These are phyloP conservation scores for Colletotrichum gigasporum DNA, from an alignment of 2,329 filamentous ascomycete genomes.

Conservation along the genomic window DNA sequence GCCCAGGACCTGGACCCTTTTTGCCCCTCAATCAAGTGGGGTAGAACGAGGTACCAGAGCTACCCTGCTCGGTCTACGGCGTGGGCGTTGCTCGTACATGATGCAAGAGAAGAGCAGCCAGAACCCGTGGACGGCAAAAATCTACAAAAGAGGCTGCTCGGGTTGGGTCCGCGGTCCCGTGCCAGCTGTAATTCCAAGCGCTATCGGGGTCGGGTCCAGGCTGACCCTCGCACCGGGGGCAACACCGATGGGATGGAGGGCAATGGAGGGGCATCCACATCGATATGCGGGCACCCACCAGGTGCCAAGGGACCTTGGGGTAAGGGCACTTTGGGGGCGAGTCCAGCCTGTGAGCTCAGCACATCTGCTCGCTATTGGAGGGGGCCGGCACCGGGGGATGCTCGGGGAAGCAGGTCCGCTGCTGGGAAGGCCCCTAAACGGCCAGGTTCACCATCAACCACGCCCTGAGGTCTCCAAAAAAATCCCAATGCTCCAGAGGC, in stretches of 20 bases:
- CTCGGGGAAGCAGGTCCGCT: conserved; percentile 3
- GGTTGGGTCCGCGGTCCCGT: conserved; percentile 2
- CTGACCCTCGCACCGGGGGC: conserved; percentile 16
- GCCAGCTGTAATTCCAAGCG: conserved; percentile 17
- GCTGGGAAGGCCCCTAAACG: conserved; percentile 17
- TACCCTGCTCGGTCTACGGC: conserved; percentile 17
- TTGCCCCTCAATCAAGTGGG: conserved; percentile 29
- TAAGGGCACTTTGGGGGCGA: not conserved
- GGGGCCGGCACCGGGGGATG: conserved; percentile 1
- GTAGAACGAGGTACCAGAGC: conserved; percentile 15
- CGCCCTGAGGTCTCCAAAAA: too few relatives aligned
- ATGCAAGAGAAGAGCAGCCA: conserved; percentile 13
- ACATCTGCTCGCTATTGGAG: not conserved
- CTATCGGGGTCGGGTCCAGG: not conserved
- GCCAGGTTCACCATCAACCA: too few relatives aligned
- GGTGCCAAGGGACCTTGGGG: not conserved
- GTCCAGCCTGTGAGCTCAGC: not conserved
- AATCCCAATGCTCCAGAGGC: conserved; percentile 1
- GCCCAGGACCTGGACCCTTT: conserved; percentile 28
- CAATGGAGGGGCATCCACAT: conserved; percentile 10
- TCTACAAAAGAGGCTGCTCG: not conserved
- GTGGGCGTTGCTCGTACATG: conserved; percentile 5
- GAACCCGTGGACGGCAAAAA: conserved; percentile 12
- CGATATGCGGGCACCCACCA: not conserved
- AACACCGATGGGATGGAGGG: conserved; percentile 21